Evolutionary conservation across 2,329 filamentous ascomycete species (phyloP).

Genomic region (Penicillium sp.): DNA sequence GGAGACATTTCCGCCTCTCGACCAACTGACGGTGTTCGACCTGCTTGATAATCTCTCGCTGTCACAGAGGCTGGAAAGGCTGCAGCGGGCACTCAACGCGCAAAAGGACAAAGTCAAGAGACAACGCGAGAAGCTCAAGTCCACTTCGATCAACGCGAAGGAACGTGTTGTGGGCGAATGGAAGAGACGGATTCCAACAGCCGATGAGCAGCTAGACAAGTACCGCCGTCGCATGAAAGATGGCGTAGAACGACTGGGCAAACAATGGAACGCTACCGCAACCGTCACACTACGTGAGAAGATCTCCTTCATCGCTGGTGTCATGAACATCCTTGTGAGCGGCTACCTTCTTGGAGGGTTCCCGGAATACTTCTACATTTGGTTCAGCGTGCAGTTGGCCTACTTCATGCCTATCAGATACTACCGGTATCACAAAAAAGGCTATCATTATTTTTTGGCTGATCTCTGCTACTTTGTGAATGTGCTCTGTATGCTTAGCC

Average conservation of each 20-base stretch:
- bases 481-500: constrained; percentile 65
- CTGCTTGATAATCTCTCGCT: constrained; percentile 86
- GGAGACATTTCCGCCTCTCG: constrained; percentile 76
- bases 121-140: constrained; percentile 73
- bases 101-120: constrained; percentile 78
- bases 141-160: constrained; percentile 64
- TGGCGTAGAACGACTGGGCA: constrained; percentile 74
- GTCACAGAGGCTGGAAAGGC: constrained; percentile 79
- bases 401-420: constrained; percentile 97
- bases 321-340: constrained; percentile 94
- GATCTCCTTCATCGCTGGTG: constrained; percentile 87
- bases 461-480: constrained; percentile 99
- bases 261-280: constrained; percentile 80
- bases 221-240: constrained; percentile 79
- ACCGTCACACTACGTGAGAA: constrained; percentile 86
- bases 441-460: constrained; percentile 93
- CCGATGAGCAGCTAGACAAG: constrained; percentile 84
- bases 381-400: constrained; percentile 78
- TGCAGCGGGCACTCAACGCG: constrained; percentile 70
- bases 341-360: constrained; percentile 83
- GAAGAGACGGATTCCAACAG: constrained; percentile 72
- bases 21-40: constrained; percentile 84
- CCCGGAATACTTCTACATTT: constrained; percentile 78
- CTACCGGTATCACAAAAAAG: constrained; percentile 80
- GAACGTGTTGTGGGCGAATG: constrained; percentile 88